phyloP scores from a whole-genome alignment of 1,284 basidiomycete genomes.

The Termitomyces sp. region DNA sequence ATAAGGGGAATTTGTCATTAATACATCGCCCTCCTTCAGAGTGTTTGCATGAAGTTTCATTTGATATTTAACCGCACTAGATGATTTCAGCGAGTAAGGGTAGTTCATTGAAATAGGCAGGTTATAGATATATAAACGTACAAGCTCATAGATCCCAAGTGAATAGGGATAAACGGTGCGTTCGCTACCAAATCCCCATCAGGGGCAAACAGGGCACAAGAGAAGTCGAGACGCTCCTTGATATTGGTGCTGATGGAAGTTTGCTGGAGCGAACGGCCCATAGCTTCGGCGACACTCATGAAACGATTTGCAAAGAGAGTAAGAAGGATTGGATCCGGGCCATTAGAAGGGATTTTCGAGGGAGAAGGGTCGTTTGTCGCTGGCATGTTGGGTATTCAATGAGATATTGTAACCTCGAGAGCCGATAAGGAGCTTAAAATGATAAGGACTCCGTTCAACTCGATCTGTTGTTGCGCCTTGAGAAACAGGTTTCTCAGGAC shows the following conservation, averaged over 20 bases:
- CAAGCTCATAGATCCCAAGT: constrained; percentile 83
- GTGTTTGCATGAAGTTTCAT: constrained; percentile 68
- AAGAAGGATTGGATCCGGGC: constrained; percentile 81
- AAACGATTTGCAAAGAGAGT: constrained; percentile 90
- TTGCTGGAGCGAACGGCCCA: constrained; percentile 86
- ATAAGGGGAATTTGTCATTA: constrained; percentile 87
- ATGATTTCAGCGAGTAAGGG: constrained; percentile 10
- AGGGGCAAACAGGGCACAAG: constrained; percentile 86
- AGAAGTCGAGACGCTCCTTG: constrained; percentile 86
- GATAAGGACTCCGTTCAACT: not conserved
- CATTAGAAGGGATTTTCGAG: constrained; percentile 28
- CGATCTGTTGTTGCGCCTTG: not conserved
- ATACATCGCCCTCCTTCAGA: constrained; percentile 81
- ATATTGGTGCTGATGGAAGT: constrained; percentile 90
- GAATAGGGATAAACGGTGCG: constrained; percentile 81
- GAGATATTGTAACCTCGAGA: too few relatives aligned
- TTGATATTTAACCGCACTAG: constrained; percentile 85
- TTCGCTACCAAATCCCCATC: constrained; percentile 90
- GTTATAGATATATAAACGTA: constrained; percentile 40
- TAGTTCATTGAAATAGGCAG: constrained; percentile 1
- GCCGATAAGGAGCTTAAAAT: too few relatives aligned
- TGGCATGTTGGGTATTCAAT: constrained; percentile 2
- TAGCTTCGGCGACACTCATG: constrained; percentile 90
- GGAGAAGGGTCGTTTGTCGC: constrained; percentile 3
- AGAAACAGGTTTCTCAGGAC: not conserved